phyloP scores from a whole-genome alignment of 2,329 filamentous ascomycete species.

The Neopestalotiopsis clavispora region DNA sequence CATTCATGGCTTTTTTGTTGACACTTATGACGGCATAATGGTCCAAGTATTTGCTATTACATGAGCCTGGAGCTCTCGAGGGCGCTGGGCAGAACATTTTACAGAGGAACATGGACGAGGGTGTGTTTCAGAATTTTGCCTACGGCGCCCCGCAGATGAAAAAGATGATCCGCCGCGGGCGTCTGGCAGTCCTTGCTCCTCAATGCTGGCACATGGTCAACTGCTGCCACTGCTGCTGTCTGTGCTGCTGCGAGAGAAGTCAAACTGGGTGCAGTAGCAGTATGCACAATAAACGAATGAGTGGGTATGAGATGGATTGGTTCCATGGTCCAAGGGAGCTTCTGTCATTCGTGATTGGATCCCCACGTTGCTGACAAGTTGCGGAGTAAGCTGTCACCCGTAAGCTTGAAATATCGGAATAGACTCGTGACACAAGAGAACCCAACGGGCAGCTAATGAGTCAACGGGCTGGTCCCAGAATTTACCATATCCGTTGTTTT shows the following conservation, averaged over 20 bases:
- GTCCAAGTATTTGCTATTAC: neutral
- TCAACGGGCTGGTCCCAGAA: neutral
- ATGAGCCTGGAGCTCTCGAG: neutral
- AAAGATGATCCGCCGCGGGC: slow-evolving; percentile 4
- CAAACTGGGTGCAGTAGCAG: neutral
- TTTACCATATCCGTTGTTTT: neutral
- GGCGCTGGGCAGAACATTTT: neutral
- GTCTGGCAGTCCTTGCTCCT: neutral
- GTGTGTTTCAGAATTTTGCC: slow-evolving; percentile 15
- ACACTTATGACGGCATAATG: neutral
- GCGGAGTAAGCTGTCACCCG: neutral
- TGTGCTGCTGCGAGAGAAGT: neutral
- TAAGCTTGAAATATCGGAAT: neutral
- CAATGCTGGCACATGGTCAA: too few species aligned
- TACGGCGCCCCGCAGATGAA: slow-evolving; percentile 4
- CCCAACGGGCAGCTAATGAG: neutral
- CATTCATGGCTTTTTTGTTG: neutral
- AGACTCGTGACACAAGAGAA: neutral
- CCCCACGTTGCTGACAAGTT: neutral
- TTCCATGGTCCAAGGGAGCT: neutral
- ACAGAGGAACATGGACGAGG: slow-evolving; percentile 8
- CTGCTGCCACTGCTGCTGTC: neutral
- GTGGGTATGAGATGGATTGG: neutral
- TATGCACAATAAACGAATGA: neutral
- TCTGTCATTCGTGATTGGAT: neutral